Base-by-base conservation (phyloP, 306 rosid species). In the Betula pendula region DNA sequence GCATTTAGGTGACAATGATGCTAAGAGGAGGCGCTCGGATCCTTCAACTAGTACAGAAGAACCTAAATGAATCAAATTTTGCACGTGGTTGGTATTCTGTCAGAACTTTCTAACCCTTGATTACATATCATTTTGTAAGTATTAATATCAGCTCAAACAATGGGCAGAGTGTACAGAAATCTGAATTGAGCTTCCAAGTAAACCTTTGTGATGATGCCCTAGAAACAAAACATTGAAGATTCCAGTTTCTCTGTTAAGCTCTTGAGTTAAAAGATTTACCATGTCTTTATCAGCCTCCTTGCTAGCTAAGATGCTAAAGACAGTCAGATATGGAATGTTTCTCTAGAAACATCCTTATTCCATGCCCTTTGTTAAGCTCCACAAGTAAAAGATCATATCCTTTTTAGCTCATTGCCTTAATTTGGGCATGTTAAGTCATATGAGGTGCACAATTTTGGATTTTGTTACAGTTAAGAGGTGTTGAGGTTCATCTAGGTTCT, bases 1-100 rank as follows among this genome's bases (percentile, higher is more conserved):
- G 86, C 97, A 95, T 81, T 74, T 95, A 75, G 99, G 99, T 3
- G 99, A 95, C 77, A 90, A 89, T 50, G 99, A 95, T 84, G 96
- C 93, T 3, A 95, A 92, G 89, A 87, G 97, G 83, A 87, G 93
- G 81, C 97, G 97, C 35, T 89, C 91, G 0, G 96, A 91, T 47
- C 90, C 93, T 73, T 90, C 92, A 8, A 88, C 91, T 71, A 86
- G 90, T 71, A 50, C 88, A 19, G 98, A 87, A 84, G 93, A 92
- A 74, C 86, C 85, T 56, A 87, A 89, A 40, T 85, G 86, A 89
- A 58, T 52, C 72, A 27, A 51, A 62, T 62, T 58, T 58, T 60
- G 68, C 11, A 29, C 42, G 40, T 17, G 40, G 2, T 42, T 24
- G 22, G 55, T 43, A 48, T 79, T 56, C 51, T 79, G 38, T 58